Evolutionary conservation across 257 asterid species (phyloP).

Genomic region (Solanum tarapatanum): DNA sequence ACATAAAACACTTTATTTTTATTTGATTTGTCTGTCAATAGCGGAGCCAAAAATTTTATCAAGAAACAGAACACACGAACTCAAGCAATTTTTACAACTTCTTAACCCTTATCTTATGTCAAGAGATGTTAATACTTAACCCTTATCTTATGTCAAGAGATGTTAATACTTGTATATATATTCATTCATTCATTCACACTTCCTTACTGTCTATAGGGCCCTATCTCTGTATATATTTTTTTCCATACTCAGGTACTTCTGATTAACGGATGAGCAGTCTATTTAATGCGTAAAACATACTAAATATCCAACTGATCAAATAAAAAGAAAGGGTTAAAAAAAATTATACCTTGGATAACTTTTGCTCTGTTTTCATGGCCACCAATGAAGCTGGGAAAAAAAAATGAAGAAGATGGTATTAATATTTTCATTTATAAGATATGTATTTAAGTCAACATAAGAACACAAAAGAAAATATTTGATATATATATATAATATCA

Average conservation of each 20-base stretch:
- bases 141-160: too few relatives aligned
- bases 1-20: background rate
- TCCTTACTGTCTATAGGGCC: background rate
- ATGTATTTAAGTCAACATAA: background rate
- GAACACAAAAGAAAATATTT: background rate
- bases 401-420: background rate
- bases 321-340: background rate
- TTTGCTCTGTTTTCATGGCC: slow-evolving; percentile 44
- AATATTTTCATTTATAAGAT: background rate
- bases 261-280: too few relatives aligned
- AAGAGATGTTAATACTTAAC: too few relatives aligned
- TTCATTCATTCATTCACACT: too few relatives aligned
- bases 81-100: too few relatives aligned
- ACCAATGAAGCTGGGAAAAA: slow-evolving; percentile 13
- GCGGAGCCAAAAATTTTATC: too few relatives aligned
- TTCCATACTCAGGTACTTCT: background rate
- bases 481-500: slow-evolving; percentile 7
- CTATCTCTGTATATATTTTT: too few relatives aligned
- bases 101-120: too few relatives aligned
- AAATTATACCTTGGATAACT: slow-evolving; percentile 24
- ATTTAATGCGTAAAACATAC: background rate
- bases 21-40: too few relatives aligned
- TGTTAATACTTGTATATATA: too few relatives aligned
- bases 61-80: too few relatives aligned
- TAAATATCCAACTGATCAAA: background rate